Conservation (phyloP, 306 rosid genomes). For the Sophora flavescens region DNA sequence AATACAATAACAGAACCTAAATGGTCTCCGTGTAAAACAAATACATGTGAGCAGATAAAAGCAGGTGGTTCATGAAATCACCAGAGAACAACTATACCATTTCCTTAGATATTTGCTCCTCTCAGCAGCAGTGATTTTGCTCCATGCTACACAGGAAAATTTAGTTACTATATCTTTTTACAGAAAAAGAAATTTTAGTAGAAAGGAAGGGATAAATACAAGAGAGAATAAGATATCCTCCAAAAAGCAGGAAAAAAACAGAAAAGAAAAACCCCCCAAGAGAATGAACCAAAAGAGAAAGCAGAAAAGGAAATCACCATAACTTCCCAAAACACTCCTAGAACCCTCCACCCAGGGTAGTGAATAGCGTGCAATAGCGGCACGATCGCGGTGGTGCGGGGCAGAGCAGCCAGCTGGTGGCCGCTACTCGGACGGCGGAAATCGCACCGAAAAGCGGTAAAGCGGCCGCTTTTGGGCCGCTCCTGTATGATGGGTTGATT, state of each 20-base stretch:
- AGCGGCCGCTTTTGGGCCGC: no score
- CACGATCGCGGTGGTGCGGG: no score
- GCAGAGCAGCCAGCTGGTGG: no score
- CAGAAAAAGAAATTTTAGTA: background rate
- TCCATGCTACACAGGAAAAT: constrained; percentile 76
- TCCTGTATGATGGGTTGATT: no score
- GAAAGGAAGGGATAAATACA: background rate
- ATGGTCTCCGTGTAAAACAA: constrained; percentile 31
- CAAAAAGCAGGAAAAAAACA: background rate
- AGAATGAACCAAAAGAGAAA: background rate
- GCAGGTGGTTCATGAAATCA: constrained; percentile 40
- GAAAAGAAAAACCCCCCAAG: background rate
- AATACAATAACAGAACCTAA: constrained; percentile 4
- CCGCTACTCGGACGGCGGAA: no score
- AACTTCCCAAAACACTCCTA: background rate
- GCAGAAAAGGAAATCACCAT: background rate
- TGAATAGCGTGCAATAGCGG: no score
- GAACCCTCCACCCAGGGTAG: background rate
- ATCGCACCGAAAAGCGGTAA: no score
- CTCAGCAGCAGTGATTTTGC: constrained; percentile 86
- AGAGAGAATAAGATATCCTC: background rate
- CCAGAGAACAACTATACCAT: constrained; percentile 64
- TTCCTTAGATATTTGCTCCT: constrained; percentile 84
- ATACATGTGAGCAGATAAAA: constrained; percentile 18
- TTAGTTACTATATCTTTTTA: constrained; percentile 11